Conservation (phyloP, 768 basidiomycete genomes). For the Phlebiopsis gigantea region DNA sequence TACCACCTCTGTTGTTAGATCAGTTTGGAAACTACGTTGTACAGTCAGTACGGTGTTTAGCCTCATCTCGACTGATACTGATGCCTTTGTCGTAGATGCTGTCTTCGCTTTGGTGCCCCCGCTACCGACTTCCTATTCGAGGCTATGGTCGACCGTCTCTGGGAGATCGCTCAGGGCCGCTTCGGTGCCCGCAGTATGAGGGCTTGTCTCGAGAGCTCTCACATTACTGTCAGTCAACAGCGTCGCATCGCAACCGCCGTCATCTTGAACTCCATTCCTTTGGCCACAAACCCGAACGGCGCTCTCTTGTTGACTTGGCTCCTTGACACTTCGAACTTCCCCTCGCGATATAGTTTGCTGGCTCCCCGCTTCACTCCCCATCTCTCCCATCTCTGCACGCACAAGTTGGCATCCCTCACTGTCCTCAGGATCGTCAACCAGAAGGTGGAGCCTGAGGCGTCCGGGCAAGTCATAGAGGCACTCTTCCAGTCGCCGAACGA, state of each 20-base stretch:
- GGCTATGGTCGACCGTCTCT: conserved; percentile 95
- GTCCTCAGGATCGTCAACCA: conserved; percentile 96
- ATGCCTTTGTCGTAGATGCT: conserved; percentile 51
- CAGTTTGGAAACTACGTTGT: conserved; percentile 93
- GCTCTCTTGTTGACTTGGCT: conserved; percentile 95
- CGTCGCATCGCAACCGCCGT: conserved; percentile 93
- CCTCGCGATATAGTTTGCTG: conserved; percentile 89
- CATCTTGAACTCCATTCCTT: conserved; percentile 94
- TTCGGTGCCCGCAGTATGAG: conserved; percentile 98
- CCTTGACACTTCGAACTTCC: conserved; percentile 90
- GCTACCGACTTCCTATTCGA: conserved; percentile 96
- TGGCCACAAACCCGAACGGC: conserved; percentile 97
- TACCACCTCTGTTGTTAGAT: conserved; percentile 90
- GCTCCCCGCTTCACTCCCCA: conserved; percentile 97
- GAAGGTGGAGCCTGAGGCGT: conserved; percentile 87
- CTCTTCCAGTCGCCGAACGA: conserved; percentile 88
- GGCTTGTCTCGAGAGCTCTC: conserved; percentile 89
- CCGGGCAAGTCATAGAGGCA: conserved; percentile 79
- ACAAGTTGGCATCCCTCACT: conserved; percentile 93
- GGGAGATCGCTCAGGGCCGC: conserved; percentile 97
- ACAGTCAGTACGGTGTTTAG: conserved; percentile 55
- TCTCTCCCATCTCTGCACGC: conserved; percentile 93
- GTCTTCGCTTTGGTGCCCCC: conserved; percentile 85
- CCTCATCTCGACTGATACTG: not conserved
- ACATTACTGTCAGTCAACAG: conserved; percentile 84